A percentile compares a stretch with the other conserved stretches of the same genome.
Evolutionary conservation across 495 filamentous ascomycete species (phyloP).

Genomic region (Immersiella caudata): DNA sequence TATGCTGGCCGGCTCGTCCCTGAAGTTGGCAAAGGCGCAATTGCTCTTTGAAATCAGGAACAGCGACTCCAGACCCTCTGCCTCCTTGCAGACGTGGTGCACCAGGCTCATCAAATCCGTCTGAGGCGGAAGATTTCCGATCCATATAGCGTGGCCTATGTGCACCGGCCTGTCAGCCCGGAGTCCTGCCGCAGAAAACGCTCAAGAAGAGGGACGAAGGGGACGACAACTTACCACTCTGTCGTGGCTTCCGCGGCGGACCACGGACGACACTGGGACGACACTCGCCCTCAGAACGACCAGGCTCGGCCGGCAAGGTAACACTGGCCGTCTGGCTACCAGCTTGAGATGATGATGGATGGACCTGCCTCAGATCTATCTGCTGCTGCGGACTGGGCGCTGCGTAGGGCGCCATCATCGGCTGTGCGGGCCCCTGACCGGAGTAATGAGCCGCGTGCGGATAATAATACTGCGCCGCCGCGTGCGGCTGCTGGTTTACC

Average conservation of each 20-base stretch:
- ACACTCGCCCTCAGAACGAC: background rate
- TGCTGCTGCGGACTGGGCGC: conserved; percentile 15
- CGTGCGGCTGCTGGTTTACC: conserved; percentile 41
- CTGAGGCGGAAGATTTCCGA: conserved; percentile 88
- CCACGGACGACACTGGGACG: conserved; percentile 67
- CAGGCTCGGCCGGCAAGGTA: conserved; percentile 9
- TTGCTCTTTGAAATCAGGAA: conserved; percentile 98
- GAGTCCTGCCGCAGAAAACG: background rate
- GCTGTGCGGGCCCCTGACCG: conserved; percentile 35
- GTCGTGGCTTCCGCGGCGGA: conserved; percentile 90
- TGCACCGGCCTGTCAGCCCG: conserved; percentile 22
- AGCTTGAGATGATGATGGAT: conserved; percentile 15
- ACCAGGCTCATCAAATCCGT: conserved; percentile 80
- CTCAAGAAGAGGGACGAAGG: background rate
- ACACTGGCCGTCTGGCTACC: conserved; percentile 11
- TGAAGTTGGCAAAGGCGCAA: conserved; percentile 97
- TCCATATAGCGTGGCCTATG: conserved; percentile 89
- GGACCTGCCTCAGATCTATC: conserved; percentile 18
- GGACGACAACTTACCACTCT: conserved; percentile 52
- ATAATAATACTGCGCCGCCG: conserved; percentile 46
- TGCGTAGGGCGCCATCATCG: conserved; percentile 38
- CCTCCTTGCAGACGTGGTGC: conserved; percentile 85
- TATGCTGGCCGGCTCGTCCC: conserved; percentile 73
- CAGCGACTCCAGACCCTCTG: conserved; percentile 82
- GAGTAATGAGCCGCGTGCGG: conserved; percentile 35